Evolutionary conservation across 139 green algal genomes (phyloP).

Genomic region (Chlorokybus atmophyticus): DNA sequence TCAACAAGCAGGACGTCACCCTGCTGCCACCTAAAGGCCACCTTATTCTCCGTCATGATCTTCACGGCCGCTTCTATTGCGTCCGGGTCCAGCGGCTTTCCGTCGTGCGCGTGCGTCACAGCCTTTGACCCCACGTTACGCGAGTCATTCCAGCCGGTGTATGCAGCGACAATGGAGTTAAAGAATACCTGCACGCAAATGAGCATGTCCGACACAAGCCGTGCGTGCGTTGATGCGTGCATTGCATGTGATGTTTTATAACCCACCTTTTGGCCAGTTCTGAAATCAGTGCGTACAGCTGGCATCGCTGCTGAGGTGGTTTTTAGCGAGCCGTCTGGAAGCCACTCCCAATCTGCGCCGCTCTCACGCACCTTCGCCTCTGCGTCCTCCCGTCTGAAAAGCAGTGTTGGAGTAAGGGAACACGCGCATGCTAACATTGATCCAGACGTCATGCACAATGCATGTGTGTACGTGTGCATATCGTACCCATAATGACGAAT

Average conservation of each 20-base stretch:
- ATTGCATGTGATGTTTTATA: background rate
- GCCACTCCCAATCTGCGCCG: background rate
- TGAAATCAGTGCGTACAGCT: background rate
- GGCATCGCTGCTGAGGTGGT: background rate
- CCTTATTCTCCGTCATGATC: constrained; percentile 11
- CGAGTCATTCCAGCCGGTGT: constrained; percentile 22
- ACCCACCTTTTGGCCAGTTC: background rate
- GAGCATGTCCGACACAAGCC: background rate
- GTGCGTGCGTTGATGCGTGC: background rate
- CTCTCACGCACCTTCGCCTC: constrained; percentile 4
- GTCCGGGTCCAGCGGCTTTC: background rate
- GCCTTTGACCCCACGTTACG: constrained; percentile 13
- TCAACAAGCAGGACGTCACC: constrained; percentile 20
- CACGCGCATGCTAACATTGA: too few species aligned
- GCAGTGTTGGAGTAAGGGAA: too few species aligned
- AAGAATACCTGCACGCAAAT: constrained; percentile 14
- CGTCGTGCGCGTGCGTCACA: constrained; percentile 13
- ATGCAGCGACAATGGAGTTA: constrained; percentile 21
- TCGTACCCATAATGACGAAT: too few species aligned
- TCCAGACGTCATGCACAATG: too few species aligned
- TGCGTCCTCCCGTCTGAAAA: constrained; percentile 4
- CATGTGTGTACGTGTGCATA: too few species aligned
- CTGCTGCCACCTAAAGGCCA: constrained; percentile 13
- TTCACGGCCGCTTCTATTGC: constrained; percentile 4
- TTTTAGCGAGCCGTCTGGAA: background rate